Percentiles rank a stretch among this genome's conserved stretches.
These are phyloP conservation scores for Salix purpurea DNA, from an alignment of 345 rosid genomes.

Conservation along the genomic window DNA sequence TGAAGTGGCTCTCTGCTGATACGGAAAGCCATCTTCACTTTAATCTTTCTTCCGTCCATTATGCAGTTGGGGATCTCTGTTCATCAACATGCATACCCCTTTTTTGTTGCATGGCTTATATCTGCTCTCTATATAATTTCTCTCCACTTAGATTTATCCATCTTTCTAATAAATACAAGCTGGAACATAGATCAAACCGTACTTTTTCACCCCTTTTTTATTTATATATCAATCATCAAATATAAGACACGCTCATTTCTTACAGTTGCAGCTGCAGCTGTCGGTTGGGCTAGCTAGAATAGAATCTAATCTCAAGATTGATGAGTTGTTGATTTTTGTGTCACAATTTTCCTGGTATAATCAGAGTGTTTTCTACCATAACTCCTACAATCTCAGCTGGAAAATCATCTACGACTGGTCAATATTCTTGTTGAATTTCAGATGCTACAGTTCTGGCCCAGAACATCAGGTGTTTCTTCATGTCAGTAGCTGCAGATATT, in stretches of 20 bases:
- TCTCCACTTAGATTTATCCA: no score
- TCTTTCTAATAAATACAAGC: background rate
- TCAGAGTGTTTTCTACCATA: no score
- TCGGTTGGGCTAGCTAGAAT: background rate
- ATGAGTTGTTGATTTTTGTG: background rate
- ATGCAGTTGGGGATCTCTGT: no score
- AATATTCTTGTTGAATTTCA: slow-evolving; percentile 37
- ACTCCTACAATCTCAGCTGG: no score
- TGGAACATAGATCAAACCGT: background rate
- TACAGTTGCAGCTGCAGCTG: background rate
- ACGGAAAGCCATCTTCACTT: no score
- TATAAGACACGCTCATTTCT: background rate
- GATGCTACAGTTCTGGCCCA: slow-evolving; percentile 67
- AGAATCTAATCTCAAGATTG: background rate
- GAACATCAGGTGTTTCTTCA: slow-evolving; percentile 52
- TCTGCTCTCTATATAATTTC: no score
- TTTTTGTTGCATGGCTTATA: no score
- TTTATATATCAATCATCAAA: background rate
- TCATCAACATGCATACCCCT: no score
- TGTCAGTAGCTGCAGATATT: slow-evolving; percentile 30
- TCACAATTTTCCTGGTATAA: background rate
- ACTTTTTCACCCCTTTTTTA: slow-evolving; percentile 6
- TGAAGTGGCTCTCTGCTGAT: no score
- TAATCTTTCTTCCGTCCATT: no score
- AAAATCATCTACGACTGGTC: background rate